phyloP scores from a whole-genome alignment of 164 flowering plant species.

The Chloranthus sessilifolius region DNA sequence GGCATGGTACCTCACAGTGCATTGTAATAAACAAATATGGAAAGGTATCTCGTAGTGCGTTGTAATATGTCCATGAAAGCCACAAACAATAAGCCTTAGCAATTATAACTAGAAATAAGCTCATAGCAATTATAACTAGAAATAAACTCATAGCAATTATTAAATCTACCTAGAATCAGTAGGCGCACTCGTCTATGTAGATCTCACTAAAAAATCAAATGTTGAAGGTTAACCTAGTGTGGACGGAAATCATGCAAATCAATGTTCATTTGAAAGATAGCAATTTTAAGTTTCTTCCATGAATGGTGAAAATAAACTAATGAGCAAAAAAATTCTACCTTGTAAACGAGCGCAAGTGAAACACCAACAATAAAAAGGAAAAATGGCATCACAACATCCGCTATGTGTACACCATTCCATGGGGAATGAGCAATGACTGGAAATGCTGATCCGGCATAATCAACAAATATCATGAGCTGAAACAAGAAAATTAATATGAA shows the following conservation, averaged over 20 bases:
- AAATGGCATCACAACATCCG: conserved; percentile 79
- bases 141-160: too few species aligned
- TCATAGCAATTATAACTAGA: too few species aligned
- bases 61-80: too few species aligned
- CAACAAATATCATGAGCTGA: conserved; percentile 75
- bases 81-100: too few species aligned
- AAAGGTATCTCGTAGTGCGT: too few species aligned
- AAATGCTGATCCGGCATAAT: conserved; percentile 48
- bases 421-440: conserved; percentile 62
- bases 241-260: conserved; percentile 5
- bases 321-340: conserved; percentile 33
- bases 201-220: too few species aligned
- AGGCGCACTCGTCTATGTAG: too few species aligned
- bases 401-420: conserved; percentile 68
- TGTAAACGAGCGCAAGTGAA: conserved; percentile 58
- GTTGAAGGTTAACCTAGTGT: too few species aligned
- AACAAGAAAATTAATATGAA: not conserved
- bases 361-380: conserved; percentile 69
- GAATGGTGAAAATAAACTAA: not conserved
- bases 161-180: too few species aligned
- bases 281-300: not conserved
- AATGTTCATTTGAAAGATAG: not conserved
- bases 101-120: too few species aligned
- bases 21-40: too few species aligned
- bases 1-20: too few species aligned